Conservation (phyloP, 2,329 filamentous ascomycete genomes). For the Hypoxylon sp. region DNA sequence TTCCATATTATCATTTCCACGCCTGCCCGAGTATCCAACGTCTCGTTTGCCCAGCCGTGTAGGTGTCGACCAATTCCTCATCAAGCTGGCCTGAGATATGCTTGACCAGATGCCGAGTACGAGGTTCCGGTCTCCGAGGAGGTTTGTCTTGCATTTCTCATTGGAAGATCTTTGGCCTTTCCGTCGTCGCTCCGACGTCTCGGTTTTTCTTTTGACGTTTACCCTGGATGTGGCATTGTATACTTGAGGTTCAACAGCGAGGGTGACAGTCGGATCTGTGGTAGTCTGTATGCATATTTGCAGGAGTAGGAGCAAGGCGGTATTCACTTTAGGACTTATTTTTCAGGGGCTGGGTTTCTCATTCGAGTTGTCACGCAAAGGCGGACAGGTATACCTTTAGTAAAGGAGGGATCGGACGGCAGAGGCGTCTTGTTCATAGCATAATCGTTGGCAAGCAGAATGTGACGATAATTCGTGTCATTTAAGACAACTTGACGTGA, state of each 20-base stretch:
- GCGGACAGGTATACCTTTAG: too few relatives aligned
- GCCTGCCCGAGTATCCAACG: not conserved
- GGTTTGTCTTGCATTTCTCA: slow-evolving; percentile 2
- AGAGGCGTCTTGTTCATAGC: not conserved
- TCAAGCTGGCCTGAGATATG: not conserved
- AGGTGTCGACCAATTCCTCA: not conserved
- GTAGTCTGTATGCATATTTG: slow-evolving; percentile 17
- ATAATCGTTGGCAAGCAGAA: slow-evolving; percentile 3
- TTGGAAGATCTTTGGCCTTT: not conserved
- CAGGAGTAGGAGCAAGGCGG: slow-evolving; percentile 19
- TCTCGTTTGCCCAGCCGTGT: not conserved
- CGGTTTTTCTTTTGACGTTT: slow-evolving; percentile 11
- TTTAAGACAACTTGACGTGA: not conserved
- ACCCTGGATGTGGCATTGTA: not conserved
- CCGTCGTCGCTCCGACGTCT: slow-evolving; percentile 9
- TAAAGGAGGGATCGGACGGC: not conserved
- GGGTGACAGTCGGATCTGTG: not conserved
- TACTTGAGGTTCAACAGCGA: not conserved
- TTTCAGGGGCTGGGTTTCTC: not conserved
- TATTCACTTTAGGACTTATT: not conserved
- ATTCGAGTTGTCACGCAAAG: too few relatives aligned
- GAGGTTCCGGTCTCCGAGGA: not conserved
- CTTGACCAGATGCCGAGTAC: not conserved
- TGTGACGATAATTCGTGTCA: slow-evolving; percentile 10
- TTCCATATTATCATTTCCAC: not conserved